Evolutionary conservation across 805 yeast genomes (phyloP).

Genomic region (Candida namnaoensis): DNA sequence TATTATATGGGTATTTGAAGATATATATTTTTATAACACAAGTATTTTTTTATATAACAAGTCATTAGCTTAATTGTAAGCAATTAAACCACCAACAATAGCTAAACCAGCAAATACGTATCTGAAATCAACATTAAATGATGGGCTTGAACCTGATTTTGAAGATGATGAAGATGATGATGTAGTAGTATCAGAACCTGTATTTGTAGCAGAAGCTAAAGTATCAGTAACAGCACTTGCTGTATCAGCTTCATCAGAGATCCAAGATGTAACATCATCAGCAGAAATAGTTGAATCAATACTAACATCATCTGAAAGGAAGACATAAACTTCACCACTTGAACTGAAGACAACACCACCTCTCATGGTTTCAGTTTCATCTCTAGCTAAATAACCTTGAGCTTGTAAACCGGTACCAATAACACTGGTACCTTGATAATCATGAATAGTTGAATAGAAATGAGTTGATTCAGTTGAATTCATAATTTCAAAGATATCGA

Average conservation of each 20-base stretch:
- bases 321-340: slow-evolving; percentile 53
- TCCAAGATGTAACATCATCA: slow-evolving; percentile 36
- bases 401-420: slow-evolving; percentile 53
- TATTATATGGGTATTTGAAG: no score
- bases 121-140: slow-evolving; percentile 11
- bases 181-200: slow-evolving; percentile 22
- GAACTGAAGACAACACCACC: slow-evolving; percentile 70
- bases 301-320: slow-evolving; percentile 43
- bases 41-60: no score
- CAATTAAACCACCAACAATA: slow-evolving; percentile 7
- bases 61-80: no score
- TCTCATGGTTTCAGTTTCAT: slow-evolving; percentile 38
- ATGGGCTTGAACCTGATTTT: not conserved
- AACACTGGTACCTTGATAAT: slow-evolving; percentile 63
- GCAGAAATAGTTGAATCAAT: slow-evolving; percentile 38
- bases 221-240: slow-evolving; percentile 21
- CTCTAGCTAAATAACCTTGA: slow-evolving; percentile 49
- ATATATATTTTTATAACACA: no score
- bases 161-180: slow-evolving; percentile 5
- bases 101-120: slow-evolving; percentile 13
- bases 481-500: slow-evolving; percentile 68
- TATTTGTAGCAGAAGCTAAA: slow-evolving; percentile 26
- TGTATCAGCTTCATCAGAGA: slow-evolving; percentile 22
- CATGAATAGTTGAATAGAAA: slow-evolving; percentile 63
- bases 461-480: slow-evolving; percentile 47